These are phyloP conservation scores for Xanthoceras sorbifolium DNA, from an alignment of 345 rosid species.

Conservation along the genomic window DNA sequence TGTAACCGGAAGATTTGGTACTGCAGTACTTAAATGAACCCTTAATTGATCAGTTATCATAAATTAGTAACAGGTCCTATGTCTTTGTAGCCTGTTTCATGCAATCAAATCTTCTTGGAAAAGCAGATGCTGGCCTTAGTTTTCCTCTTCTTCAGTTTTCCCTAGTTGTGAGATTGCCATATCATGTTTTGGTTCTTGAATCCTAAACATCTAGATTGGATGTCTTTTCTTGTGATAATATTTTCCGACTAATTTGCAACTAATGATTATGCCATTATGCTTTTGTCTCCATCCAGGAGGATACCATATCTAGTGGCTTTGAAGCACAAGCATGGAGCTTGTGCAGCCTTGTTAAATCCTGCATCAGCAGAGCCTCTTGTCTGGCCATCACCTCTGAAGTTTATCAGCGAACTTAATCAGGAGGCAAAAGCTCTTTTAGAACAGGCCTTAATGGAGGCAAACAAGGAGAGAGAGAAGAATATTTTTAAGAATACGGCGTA, in stretches of 20 bases:
- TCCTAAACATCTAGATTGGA: background rate
- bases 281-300: conserved; percentile 53
- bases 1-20: background rate
- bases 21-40: background rate
- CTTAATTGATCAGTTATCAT: background rate
- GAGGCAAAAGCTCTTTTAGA: conserved; percentile 85
- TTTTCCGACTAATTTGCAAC: background rate
- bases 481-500: conserved; percentile 69
- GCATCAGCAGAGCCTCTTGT: conserved; percentile 94
- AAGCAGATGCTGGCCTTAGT: background rate
- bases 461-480: conserved; percentile 80
- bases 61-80: background rate
- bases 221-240: background rate
- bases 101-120: conserved; percentile 1
- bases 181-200: background rate
- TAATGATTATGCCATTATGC: background rate
- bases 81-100: background rate
- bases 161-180: background rate
- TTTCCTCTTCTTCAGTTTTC: conserved; percentile 6
- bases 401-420: conserved; percentile 85
- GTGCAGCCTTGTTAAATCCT: conserved; percentile 89
- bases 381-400: conserved; percentile 97
- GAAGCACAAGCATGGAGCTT: conserved; percentile 78
- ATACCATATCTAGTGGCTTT: conserved; percentile 82
- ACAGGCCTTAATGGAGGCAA: conserved; percentile 84